Percentiles rank a stretch among this genome's conserved stretches.
Conservation (phyloP, 2,329 filamentous ascomycete species). For the Calonectria pteridis region DNA sequence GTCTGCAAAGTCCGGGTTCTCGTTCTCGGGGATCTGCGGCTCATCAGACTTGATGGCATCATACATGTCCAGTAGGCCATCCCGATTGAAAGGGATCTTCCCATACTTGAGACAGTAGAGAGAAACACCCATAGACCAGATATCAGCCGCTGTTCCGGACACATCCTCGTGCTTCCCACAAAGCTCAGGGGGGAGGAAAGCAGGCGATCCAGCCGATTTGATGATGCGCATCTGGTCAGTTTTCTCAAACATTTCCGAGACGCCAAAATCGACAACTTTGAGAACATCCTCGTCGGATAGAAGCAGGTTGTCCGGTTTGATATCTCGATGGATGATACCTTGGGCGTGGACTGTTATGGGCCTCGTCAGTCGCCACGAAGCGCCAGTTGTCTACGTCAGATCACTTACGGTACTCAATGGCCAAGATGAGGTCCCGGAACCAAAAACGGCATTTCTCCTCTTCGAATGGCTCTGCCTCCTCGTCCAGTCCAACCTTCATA, state of each 20-base stretch:
- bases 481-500: conserved; percentile 94
- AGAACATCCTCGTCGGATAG: conserved; percentile 92
- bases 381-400: too few relatives aligned
- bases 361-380: not conserved
- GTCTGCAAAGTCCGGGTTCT: conserved; percentile 78
- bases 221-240: conserved; percentile 85
- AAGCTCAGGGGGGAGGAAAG: conserved; percentile 93
- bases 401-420: conserved; percentile 87
- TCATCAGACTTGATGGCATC: conserved; percentile 84
- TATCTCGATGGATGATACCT: conserved; percentile 94
- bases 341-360: conserved; percentile 82
- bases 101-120: conserved; percentile 94
- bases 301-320: conserved; percentile 97
- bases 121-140: conserved; percentile 99
- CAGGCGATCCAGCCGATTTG: conserved; percentile 94
- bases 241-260: conserved; percentile 98
- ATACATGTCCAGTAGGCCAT: conserved; percentile 86
- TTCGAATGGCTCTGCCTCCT: conserved; percentile 84
- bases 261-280: conserved; percentile 98
- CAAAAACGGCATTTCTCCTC: conserved; percentile 87
- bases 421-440: conserved; percentile 95
- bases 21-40: conserved; percentile 71
- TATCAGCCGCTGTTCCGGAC: conserved; percentile 89
- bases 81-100: conserved; percentile 84
- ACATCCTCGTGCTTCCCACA: conserved; percentile 90